phyloP scores from a whole-genome alignment of 441 rosid species.

The Raphanus hybrid region DNA sequence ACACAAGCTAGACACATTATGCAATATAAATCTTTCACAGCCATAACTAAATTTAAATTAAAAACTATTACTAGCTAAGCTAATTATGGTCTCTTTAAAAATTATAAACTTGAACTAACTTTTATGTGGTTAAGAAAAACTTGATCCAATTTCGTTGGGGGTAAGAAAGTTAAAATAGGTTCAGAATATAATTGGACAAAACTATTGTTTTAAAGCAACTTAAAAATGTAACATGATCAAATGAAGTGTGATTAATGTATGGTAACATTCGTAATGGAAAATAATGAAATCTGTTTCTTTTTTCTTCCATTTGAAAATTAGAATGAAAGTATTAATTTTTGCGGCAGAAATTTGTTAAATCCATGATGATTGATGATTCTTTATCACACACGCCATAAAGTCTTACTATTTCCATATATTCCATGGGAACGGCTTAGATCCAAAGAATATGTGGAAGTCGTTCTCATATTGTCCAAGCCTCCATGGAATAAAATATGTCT shows the following conservation, averaged over 20 bases:
- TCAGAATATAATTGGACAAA: neutral
- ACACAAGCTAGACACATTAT: neutral
- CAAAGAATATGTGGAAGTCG: constrained; percentile 42
- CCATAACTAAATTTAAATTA: no score
- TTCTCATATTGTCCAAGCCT: constrained; percentile 18
- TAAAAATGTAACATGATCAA: neutral
- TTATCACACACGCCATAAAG: constrained; percentile 19
- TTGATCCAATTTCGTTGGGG: neutral
- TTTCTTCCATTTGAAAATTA: neutral
- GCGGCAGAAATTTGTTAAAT: neutral
- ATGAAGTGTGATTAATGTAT: neutral
- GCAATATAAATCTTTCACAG: neutral
- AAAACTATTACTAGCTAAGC: neutral
- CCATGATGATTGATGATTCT: constrained; percentile 23
- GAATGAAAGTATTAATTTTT: neutral
- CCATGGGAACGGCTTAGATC: constrained; percentile 42
- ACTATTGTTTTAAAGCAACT: neutral
- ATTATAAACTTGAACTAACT: no score
- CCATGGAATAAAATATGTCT: constrained; percentile 30
- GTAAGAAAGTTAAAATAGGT: no score
- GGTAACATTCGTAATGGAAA: neutral
- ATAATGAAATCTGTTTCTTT: neutral
- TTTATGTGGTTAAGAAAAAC: no score
- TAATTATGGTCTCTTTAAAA: neutral
- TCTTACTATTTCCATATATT: constrained; percentile 31